Conservation (phyloP, 1,284 basidiomycete genomes). For the Pseudozyma tsukubaensis region DNA sequence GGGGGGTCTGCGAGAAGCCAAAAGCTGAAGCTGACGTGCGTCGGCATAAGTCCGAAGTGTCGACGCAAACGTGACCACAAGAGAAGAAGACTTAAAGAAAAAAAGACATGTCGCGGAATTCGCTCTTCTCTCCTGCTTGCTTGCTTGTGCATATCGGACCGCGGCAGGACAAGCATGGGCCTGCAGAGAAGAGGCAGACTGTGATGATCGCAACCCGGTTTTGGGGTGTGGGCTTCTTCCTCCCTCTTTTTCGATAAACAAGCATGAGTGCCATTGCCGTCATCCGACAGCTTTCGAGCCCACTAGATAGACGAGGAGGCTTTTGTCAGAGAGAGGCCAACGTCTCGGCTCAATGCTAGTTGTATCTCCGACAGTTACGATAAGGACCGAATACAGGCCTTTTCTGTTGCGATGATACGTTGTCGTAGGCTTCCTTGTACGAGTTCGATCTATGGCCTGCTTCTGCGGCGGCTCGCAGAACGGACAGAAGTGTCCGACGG, state of each 20-base stretch:
- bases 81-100: too few species aligned
- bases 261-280: slow-evolving; percentile 10
- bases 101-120: too few species aligned
- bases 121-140: not conserved
- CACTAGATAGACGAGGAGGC: not conserved
- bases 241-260: not conserved
- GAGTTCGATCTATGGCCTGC: not conserved
- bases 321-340: not conserved
- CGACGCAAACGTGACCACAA: not conserved
- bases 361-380: slow-evolving; percentile 33
- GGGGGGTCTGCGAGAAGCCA: too few species aligned
- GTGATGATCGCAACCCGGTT: slow-evolving; percentile 27
- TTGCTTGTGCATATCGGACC: not conserved
- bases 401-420: too few species aligned
- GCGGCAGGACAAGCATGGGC: slow-evolving; percentile 11
- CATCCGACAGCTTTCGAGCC: slow-evolving; percentile 9
- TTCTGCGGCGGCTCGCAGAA: too few species aligned
- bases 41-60: not conserved
- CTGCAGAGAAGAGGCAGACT: slow-evolving; percentile 16
- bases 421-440: too few species aligned
- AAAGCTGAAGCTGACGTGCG: not conserved
- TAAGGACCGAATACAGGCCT: slow-evolving; percentile 3
- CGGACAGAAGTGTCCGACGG: too few species aligned
- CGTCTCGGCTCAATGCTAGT: slow-evolving; percentile 17
- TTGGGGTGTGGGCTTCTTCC: not conserved